phyloP scores from a whole-genome alignment of 2,329 filamentous ascomycete species.

The Beauveria bassiana region DNA sequence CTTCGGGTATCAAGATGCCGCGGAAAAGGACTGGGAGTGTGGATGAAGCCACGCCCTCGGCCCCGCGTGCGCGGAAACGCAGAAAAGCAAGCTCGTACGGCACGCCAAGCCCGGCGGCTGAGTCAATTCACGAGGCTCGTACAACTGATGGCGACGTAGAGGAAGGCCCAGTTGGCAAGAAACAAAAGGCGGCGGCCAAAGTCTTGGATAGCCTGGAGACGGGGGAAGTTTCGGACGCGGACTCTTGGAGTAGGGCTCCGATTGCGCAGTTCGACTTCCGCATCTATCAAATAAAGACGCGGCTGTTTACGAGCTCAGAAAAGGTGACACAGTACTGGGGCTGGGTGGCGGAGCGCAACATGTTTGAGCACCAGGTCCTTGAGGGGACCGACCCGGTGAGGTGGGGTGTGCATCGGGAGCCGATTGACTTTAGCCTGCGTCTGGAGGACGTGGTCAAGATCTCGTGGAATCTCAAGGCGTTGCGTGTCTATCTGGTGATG shows the following conservation, averaged over 20 bases:
- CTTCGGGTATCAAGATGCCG: conserved; percentile 37
- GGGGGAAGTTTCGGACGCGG: conserved; percentile 33
- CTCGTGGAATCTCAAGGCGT: conserved; percentile 33
- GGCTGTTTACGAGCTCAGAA: conserved; percentile 36
- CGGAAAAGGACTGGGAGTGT: not conserved
- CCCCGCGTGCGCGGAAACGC: conserved; percentile 10
- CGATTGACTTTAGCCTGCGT: conserved; percentile 42
- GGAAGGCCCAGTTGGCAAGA: not conserved
- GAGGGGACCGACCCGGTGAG: conserved; percentile 33
- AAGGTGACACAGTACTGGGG: conserved; percentile 50
- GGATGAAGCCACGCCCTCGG: conserved; percentile 10
- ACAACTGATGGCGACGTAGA: not conserved
- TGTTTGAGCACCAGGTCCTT: conserved; percentile 48
- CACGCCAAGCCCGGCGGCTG: not conserved
- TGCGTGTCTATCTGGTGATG: conserved; percentile 36
- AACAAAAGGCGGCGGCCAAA: not conserved
- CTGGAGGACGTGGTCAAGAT: conserved; percentile 40
- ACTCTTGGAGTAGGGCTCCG: conserved; percentile 39
- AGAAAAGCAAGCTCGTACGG: not conserved
- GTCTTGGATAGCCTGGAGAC: conserved; percentile 5
- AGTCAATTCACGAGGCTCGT: not conserved
- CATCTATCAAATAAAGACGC: conserved; percentile 44
- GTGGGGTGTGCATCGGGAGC: conserved; percentile 44
- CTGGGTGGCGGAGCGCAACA: conserved; percentile 32
- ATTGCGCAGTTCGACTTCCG: conserved; percentile 43